Conservation (phyloP, 208 protist species). For the Crithidia sp. region DNA sequence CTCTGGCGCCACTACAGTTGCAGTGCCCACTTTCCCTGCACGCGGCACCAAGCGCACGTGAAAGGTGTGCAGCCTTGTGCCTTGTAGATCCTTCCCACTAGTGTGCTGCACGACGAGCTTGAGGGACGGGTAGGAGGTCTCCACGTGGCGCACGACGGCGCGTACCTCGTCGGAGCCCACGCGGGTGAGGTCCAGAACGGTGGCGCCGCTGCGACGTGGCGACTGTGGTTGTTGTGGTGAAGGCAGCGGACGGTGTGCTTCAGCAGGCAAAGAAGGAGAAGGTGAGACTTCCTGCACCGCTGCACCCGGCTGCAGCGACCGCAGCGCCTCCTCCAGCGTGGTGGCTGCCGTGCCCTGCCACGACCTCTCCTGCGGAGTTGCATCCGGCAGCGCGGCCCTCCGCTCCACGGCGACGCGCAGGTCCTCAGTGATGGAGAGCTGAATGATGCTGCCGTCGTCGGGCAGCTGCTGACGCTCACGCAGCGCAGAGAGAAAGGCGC, state of each 20-base stretch:
- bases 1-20: slow-evolving; percentile 15
- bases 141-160: slow-evolving; percentile 11
- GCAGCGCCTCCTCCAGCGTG: slow-evolving; percentile 25
- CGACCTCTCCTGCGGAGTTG: not conserved
- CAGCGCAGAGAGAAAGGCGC: not conserved
- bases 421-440: slow-evolving; percentile 33
- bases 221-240: too few species aligned
- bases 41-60: slow-evolving; percentile 42
- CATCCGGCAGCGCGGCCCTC: not conserved
- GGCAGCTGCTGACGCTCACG: slow-evolving; percentile 5
- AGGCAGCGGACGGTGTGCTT: too few species aligned
- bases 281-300: not conserved
- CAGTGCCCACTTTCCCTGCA: not conserved
- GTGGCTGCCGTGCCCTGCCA: slow-evolving; percentile 16
- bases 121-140: slow-evolving; percentile 47
- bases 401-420: slow-evolving; percentile 25
- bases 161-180: slow-evolving; percentile 14
- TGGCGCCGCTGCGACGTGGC: not conserved
- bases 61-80: slow-evolving; percentile 61
- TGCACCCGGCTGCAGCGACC: not conserved
- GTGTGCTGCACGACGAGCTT: slow-evolving; percentile 60
- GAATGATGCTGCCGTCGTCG: slow-evolving; percentile 4
- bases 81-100: slow-evolving; percentile 62
- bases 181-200: slow-evolving; percentile 30
- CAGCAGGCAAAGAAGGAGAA: not conserved